Evolutionary conservation across 352 stramenopile species (phyloP).

Genomic region (Globisporangium nodosum): DNA sequence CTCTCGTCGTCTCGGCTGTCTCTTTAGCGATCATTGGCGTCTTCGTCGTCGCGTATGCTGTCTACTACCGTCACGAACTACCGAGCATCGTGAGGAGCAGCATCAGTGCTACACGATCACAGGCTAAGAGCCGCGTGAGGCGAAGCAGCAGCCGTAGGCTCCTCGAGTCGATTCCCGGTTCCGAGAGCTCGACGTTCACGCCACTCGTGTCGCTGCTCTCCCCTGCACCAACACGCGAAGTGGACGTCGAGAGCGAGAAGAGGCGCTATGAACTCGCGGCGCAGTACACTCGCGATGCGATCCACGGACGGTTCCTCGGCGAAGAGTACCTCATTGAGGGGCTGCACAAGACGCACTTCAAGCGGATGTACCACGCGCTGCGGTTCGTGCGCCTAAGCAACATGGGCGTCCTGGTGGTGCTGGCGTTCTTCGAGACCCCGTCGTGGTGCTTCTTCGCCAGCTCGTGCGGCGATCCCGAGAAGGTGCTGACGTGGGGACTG

Average conservation of each 20-base stretch:
- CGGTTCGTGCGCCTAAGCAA: constrained; percentile 35
- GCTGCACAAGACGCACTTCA: constrained; percentile 39
- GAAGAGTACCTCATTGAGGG: constrained; percentile 43
- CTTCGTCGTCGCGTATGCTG: constrained; percentile 17
- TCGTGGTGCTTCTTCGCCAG: constrained; percentile 47
- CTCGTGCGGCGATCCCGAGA: constrained; percentile 24
- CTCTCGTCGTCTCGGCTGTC: constrained; percentile 36
- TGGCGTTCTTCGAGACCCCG: constrained; percentile 53
- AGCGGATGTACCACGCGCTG: constrained; percentile 44
- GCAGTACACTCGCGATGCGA: constrained; percentile 39
- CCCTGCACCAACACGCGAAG: constrained; percentile 2
- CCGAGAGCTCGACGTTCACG: constrained; percentile 1
- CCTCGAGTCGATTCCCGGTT: constrained; percentile 9
- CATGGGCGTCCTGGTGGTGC: constrained; percentile 35
- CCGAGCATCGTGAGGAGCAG: constrained; percentile 10
- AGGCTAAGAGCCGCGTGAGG: background rate
- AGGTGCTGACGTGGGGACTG: constrained; percentile 30
- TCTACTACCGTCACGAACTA: constrained; percentile 25
- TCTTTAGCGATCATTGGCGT: constrained; percentile 24
- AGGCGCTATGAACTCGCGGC: constrained; percentile 35
- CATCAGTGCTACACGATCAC: background rate
- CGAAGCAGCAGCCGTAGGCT: constrained; percentile 4
- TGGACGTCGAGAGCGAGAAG: constrained; percentile 8
- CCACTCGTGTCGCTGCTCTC: constrained; percentile 4
- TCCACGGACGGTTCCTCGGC: constrained; percentile 40